Evolutionary conservation across 2,329 filamentous ascomycete species (phyloP), one percentile per base, ranked within the genome.

Genomic region (Pseudocercospora cruenta): DNA sequence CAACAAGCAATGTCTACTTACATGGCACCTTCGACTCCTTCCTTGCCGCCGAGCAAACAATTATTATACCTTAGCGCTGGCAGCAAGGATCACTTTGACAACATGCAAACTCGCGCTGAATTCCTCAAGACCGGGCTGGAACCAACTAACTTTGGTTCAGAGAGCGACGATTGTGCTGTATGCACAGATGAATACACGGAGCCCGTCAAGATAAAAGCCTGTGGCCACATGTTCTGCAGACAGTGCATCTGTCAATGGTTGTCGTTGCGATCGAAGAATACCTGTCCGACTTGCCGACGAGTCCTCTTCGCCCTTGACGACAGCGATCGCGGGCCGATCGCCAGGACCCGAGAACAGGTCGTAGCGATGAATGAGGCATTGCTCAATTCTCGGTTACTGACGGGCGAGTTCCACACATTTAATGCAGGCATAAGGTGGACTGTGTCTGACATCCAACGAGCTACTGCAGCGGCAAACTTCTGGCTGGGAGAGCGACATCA

Each of bases 181-280:
- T 67, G 62, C 58, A 45, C 39, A 10, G 58, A 65, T n/a, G 22
- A 36, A 14, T 62, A 58, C 24, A 60, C 54, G 8, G 58, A 62
- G 12, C 59, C 66, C 19, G 57, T 65, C 45, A 47, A 55, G 22
- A 47, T 67, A 12, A 9, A 26, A 12, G 58, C 54, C n/a, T 67
- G 66, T 43, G 59, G 62, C n/a, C 66, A 67, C 33, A 60, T 19
- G 12, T 67, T 67, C 26, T 67, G 66, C 55, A 63, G 54, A 14
- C 4, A 26, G 21, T 67, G 66, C 39, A 67, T 67, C 49, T 61
- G 53, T 36, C 62, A 62, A 51, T 67, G 66, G 66, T 62, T 67
- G 10, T 33, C 53, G 7, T 21, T 55, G n/a, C 54, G 36, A 31
- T 57, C 21, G 59, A 64, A 60, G 26, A 62, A 65, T 47, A 67